Base-by-base conservation (phyloP, 805 yeast genomes). In the Metschnikowia similis region DNA sequence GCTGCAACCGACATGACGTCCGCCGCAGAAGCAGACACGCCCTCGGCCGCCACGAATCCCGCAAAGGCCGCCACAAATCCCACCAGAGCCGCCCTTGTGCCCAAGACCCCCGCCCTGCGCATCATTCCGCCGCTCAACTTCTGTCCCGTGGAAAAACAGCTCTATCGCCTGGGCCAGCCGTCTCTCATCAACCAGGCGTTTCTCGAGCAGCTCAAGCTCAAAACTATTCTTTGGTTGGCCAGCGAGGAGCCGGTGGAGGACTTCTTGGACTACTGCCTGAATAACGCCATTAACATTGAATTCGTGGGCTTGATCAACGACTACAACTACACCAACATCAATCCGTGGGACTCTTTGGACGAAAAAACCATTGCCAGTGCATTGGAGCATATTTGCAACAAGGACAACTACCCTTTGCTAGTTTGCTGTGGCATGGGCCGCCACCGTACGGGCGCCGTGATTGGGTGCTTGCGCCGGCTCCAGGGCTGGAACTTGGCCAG, bases 341-440 rank as follows among this genome's bases (percentile, higher is more conserved):
- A 91, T 61, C 97, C 98, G 2, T 92, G 99, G 99, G 98, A 94
- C 66, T 92, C 96, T 9, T 74, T 92, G 34, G 87, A 90, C 16
- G 96, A 90, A 62, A 76, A 81, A 38, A 82, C 95, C 21, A 89
- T 92, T 47, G 80, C 81, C 28, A 83, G 82, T 53, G 96, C 97
- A 0, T 69, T 92, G 53, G 86, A 84, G 53, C 76, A 89, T 32
- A 86, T 92, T 16, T 80, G 84, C 40, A 80, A 88, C 58, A 78
- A 77, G 54, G 76, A 80, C n/a, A 82, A 83, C 64, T 88, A 89
- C 61, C 98, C 99, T 0, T 60, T 94, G 53, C 71, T 94, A 45
- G 91, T 91, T 4, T 94, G 98, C 66, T 94, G 98, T 61, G 97
- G 97, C 11, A 94, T 94, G 99, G 99, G 99, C 0, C 75, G 99